A percentile compares a stretch with the other conserved stretches of the same genome.
phyloP scores from a whole-genome alignment of 2,329 filamentous ascomycete species.

The Claviceps sp. region DNA sequence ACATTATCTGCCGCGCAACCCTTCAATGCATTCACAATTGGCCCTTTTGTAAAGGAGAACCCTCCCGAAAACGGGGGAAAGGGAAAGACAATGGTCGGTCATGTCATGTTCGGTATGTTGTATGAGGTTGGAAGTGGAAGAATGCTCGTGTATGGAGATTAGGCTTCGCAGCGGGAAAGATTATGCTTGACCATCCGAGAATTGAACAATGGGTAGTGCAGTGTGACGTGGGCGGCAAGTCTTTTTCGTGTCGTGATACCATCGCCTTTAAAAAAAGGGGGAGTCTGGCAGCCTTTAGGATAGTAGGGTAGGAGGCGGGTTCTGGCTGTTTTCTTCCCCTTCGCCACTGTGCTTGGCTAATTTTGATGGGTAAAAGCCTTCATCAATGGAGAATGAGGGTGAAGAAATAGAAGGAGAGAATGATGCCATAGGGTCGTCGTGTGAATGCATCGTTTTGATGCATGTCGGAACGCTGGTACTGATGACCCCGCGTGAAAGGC shows the following conservation, averaged over 20 bases:
- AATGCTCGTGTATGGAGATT: background rate
- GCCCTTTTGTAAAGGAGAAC: too few relatives aligned
- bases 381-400: background rate
- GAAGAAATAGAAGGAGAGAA: background rate
- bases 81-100: background rate
- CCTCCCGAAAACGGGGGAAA: too few relatives aligned
- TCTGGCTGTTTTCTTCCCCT: too few relatives aligned
- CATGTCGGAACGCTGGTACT: background rate
- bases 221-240: constrained; percentile 1
- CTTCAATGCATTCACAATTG: too few relatives aligned
- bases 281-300: background rate
- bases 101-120: background rate
- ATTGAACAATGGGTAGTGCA: background rate
- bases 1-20: too few relatives aligned
- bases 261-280: background rate
- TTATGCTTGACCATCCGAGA: constrained; percentile 2
- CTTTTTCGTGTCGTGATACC: background rate
- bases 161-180: background rate
- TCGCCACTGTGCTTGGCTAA: too few relatives aligned
- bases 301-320: too few relatives aligned
- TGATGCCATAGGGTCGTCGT: background rate
- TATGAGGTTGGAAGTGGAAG: background rate
- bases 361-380: background rate
- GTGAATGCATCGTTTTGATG: background rate
- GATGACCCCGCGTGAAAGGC: too few relatives aligned